Conservation (phyloP, 305 asterid species). For the Fraxinus greggii region DNA sequence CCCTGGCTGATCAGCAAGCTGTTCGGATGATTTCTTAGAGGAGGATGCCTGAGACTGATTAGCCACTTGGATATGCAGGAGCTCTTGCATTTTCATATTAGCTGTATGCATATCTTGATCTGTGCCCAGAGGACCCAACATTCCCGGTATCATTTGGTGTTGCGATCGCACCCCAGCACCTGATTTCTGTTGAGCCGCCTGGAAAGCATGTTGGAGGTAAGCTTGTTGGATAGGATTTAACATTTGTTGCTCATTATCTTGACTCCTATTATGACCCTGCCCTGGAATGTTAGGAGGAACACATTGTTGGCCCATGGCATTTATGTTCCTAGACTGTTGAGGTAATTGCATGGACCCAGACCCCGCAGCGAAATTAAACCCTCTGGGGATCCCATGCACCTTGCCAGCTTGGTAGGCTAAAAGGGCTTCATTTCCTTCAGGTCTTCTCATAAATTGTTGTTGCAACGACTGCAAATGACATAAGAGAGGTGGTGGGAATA, state of each 20-base stretch:
- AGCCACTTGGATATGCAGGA: constrained; percentile 54
- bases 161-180: constrained; percentile 67
- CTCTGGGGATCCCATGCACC: constrained; percentile 66
- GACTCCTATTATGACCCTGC: constrained; percentile 72
- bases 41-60: constrained; percentile 67
- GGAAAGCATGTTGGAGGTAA: constrained; percentile 73
- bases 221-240: constrained; percentile 84
- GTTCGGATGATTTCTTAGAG: constrained; percentile 71
- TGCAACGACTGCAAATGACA: constrained; percentile 56
- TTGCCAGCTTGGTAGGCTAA: constrained; percentile 77
- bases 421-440: constrained; percentile 79
- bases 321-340: constrained; percentile 73
- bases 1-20: constrained; percentile 40
- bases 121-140: constrained; percentile 61
- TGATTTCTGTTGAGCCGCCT: constrained; percentile 79
- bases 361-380: constrained; percentile 57
- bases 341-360: constrained; percentile 71
- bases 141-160: constrained; percentile 74
- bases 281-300: constrained; percentile 62
- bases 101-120: constrained; percentile 70
- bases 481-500: constrained; percentile 1
- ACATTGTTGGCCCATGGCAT: constrained; percentile 72
- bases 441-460: constrained; percentile 78
- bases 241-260: constrained; percentile 74
- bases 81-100: constrained; percentile 73